Base-by-base conservation (phyloP, 2,329 filamentous ascomycete genomes). In the Fusarium udum region DNA sequence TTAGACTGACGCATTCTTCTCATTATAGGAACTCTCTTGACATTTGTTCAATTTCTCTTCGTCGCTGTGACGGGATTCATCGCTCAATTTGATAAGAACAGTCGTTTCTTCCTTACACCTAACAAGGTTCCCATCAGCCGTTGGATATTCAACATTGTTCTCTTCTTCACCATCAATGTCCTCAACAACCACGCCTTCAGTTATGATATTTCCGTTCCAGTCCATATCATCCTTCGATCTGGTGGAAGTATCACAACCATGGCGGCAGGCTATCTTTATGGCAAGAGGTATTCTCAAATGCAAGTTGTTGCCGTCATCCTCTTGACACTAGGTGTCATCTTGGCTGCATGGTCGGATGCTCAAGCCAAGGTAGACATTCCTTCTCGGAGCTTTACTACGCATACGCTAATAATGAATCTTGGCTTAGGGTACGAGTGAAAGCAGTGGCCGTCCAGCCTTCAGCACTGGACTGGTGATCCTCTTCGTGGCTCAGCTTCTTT, bases 111-210 rank as follows among this genome's bases (percentile, higher is more conserved):
- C 78, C 82, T 98, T 49, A 90, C 89, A 64, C 89, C 89, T 24
- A 95, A 95, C 74, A 91, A 90, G 58, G 94, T 98, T 8, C 96
- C 96, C 0, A 85, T 98, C 61, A 87, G 88, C 53, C 92, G 94
- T 80, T 98, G 96, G 95, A 80, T 93, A 56, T 86, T 95, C 78
- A 98, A 97, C 80, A 97, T 97, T 46, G 85, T 92, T 8, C 89
- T 98, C 76, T 98, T 98, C 83, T 96, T 97, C 81, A 89, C 89
- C 71, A 96, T 99, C 83, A 99, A 98, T 78, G 90, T 98, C 65
- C 85, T 99, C 79, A 99, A 99, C 84, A 99, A 99, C 78, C 95
- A 95, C 86, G 96, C 95, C 12, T 99, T 99, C 82, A 95, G 94
- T 71, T 99, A 98, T 84, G 92, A 95, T 77, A 98, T 99, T 64